A percentile compares a stretch with the other conserved stretches of the same genome.
Conservation (phyloP, 208 protist species). For the Trypanosoma congolense region DNA sequence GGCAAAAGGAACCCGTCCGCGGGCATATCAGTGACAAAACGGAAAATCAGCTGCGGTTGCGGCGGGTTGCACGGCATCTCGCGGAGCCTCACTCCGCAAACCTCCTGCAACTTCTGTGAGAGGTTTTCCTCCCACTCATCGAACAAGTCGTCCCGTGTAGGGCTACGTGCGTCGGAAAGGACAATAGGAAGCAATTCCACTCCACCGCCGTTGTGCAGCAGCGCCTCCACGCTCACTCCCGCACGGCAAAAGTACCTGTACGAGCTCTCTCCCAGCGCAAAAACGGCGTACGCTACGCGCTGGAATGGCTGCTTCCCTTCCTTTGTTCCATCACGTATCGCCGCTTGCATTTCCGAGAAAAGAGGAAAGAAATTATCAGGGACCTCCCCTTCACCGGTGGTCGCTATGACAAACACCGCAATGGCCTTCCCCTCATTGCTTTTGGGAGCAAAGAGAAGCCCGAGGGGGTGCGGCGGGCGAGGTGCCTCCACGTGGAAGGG, state of each 20-base stretch:
- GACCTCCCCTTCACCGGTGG: slow-evolving; percentile 64
- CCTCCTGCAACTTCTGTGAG: slow-evolving; percentile 30
- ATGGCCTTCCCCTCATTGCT: background rate
- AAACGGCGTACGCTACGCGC: slow-evolving; percentile 77
- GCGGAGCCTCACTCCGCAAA: slow-evolving; percentile 29
- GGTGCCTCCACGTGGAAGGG: slow-evolving; percentile 45
- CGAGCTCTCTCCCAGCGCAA: slow-evolving; percentile 93
- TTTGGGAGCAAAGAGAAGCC: slow-evolving; percentile 11
- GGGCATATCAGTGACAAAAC: slow-evolving; percentile 29
- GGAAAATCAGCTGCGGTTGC: slow-evolving; percentile 39
- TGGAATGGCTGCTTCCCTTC: slow-evolving; percentile 30
- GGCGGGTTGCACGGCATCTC: slow-evolving; percentile 26
- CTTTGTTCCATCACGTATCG: slow-evolving; percentile 7
- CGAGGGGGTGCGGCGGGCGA: slow-evolving; percentile 24
- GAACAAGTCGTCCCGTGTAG: slow-evolving; percentile 55
- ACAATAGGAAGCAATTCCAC: slow-evolving; percentile 46
- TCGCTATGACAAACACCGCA: slow-evolving; percentile 60
- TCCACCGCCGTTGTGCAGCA: slow-evolving; percentile 56
- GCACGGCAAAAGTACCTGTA: slow-evolving; percentile 93
- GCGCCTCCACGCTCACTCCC: slow-evolving; percentile 37
- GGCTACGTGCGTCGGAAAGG: slow-evolving; percentile 52
- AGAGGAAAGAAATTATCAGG: slow-evolving; percentile 55
- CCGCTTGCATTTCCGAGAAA: slow-evolving; percentile 42
- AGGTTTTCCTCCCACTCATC: slow-evolving; percentile 69
- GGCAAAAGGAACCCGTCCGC: slow-evolving; percentile 31